Evolutionary conservation across 768 basidiomycete species (phyloP), one percentile per base, ranked within the genome.

Genomic region (Lactarius quietus): DNA sequence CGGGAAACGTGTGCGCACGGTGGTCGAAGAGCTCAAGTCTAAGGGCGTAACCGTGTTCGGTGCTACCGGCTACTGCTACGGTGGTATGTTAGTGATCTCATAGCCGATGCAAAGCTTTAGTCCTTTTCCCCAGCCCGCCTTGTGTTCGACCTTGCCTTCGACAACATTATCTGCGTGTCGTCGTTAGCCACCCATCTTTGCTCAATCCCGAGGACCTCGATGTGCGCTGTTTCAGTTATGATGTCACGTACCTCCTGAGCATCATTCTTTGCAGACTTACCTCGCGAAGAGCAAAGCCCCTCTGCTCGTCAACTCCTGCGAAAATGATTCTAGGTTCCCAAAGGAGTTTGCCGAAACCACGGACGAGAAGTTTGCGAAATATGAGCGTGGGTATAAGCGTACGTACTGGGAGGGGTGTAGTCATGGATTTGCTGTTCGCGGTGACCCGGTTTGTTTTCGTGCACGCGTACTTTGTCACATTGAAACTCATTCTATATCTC

Each of bases 141-240:
- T 14, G 39, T 52, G 10, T 65, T 65, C 59, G 62, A 82, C 64
- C 76, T 84, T 54, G 80, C 83, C 0, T 77, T 80, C 58, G 79
- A 80, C 31, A 72, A 76, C 59, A 43, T 72, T 29, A 74, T 78
- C 69, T 69, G 78, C 18, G 81, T 77, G 48, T 76, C 75, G 78
- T 75, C 28, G 72, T 81, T 52, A 63, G 79, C 2, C 85, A 86
- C 69, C 85, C 84, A 0, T 83, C 83, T 3, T n/a, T 69, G 1
- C 73, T 83, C 39, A 36, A 76, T 20, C 78, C 78, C 5, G 72
- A 72, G 9, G 80, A 81, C 65, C 70, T 82, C 15, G 75, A 82
- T 69, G 77, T 76, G 61, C 29, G 68, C 57, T 36, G 20, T 51
- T n/a, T 43, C 48, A 15, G 31, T 20, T 15, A 31, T 26, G 17